A percentile compares a stretch with the other conserved stretches of the same genome.
Evolutionary conservation across 805 yeast genomes (phyloP).

Genomic region (Spathaspora hagerdaliae): DNA sequence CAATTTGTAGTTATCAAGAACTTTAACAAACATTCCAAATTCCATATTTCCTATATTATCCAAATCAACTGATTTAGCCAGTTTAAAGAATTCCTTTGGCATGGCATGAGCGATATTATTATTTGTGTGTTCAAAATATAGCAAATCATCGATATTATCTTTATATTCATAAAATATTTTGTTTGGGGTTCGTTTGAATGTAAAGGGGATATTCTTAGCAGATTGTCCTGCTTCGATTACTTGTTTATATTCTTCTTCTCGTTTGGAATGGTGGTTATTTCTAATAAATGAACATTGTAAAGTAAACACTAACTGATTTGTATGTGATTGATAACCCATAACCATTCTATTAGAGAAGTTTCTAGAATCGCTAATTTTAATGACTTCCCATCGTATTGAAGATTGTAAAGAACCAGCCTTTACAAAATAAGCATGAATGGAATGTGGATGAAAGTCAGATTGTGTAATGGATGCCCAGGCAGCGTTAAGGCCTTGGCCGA

Average conservation of each 20-base stretch:
- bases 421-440: conserved; percentile 36
- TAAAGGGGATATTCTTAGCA: conserved; percentile 24
- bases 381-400: conserved; percentile 28
- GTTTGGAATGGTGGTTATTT: conserved; percentile 19
- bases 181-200: conserved; percentile 23
- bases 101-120: conserved; percentile 24
- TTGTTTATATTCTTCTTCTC: conserved; percentile 6
- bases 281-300: conserved; percentile 30
- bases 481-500: conserved; percentile 32
- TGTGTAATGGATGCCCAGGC: conserved; percentile 27
- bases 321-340: conserved; percentile 23
- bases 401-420: conserved; percentile 28
- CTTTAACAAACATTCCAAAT: conserved; percentile 27
- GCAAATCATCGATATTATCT: conserved; percentile 12
- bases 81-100: conserved; percentile 17
- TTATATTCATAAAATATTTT: conserved; percentile 18
- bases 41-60: conserved; percentile 15
- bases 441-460: conserved; percentile 28
- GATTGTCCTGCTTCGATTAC: conserved; percentile 8
- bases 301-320: conserved; percentile 22
- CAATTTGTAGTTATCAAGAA: conserved; percentile 21
- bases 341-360: conserved; percentile 31
- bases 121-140: conserved; percentile 23
- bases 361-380: conserved; percentile 24
- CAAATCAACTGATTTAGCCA: conserved; percentile 6